Base-by-base conservation (phyloP, 345 rosid genomes). In the Draba incana region DNA sequence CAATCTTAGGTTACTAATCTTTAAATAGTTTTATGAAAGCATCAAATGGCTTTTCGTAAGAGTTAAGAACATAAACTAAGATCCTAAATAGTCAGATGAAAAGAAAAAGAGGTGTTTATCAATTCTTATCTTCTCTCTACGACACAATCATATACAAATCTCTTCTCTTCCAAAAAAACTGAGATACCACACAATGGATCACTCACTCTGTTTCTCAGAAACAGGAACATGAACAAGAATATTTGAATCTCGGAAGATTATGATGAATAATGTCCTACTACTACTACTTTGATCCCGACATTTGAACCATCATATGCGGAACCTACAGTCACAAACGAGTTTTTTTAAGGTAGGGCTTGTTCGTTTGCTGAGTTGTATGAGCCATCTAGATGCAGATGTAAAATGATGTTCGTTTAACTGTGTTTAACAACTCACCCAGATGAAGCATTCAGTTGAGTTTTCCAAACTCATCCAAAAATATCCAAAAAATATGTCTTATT, bases 241-340 rank as follows among this genome's bases (percentile, higher is more conserved):
- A 55, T 59, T 48, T 64, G 66, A 64, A 42, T 64, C 66, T 48
- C 13, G 27, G 10, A 51, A 49, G 71, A 73, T 66, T 43, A 48
- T 66, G 62, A 59, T 73, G 67, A 58, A 31, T 27, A 14, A n/a
- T n/a, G 42, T 51, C 53, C 53, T 58, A 24, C 24, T 16, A 8
- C 28, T 27, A 41, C 48, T 84, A 80, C 76, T 89, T 85, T 6
- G 76, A 47, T 61, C 81, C 82, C 49, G 80, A 90, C 90, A 79
- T 84, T 1, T 77, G 90, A 76, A 80, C 82, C 81, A 84, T 82
- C 79, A 81, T 55, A 79, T 87, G 84, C 67, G 84, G 87, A 37
- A 61, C 85, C 92, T 89, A 81, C 48, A 72, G 41, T 71, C 51
- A 54, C 5, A 49, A 51, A 23, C 35, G 44, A 37, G 20, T 20